Evolutionary conservation across 345 rosid species (phyloP), one percentile per base, ranked within the genome.

Genomic region (Salix suchowensis): DNA sequence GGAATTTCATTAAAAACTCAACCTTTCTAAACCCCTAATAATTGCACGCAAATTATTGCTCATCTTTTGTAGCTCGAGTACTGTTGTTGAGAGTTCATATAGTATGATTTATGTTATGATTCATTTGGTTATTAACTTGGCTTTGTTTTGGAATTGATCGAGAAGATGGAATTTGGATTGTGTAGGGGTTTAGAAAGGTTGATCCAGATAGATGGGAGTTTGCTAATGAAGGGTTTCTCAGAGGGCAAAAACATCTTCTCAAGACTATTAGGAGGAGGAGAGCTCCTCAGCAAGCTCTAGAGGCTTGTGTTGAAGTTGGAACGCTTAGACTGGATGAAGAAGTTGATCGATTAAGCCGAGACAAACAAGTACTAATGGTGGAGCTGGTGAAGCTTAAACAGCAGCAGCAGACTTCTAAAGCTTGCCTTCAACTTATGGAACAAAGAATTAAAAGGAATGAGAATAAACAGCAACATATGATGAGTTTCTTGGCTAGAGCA

Each of bases 141-240:
- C 18, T 65, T 52, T 9, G 24, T 60, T 66, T 68, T 37, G 67
- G 69, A 80, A 54, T 68, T 85, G 75, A 40, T 62, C 40, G 64
- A 75, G 69, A 80, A 65, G 79, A 67, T 37, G 34, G 11, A 48
- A 65, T 80, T 75, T 82, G 48, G 86, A 72, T 82, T 44, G 39
- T 82, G 77, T 87, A 92, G 98, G 98, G 98, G 76, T 95, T 95
- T 86, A 91, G 91, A 78, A 95, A 95, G 83, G 94, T 95, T 78
- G 97, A 95, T 88, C 92, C 94, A 70, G 97, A 95, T 78, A 86
- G 87, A 75, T 95, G 98, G 98, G 98, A 95, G 81, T 91, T 89
- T 86, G 91, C 91, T 46, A 84, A 86, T 83, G 91, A 88, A 88
- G 91, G 85, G 65, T 91, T 91, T 85, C 87, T 91, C 16, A 86